These are phyloP conservation scores for Tuber indicum DNA, from an alignment of 495 filamentous ascomycete genomes.

Conservation along the genomic window DNA sequence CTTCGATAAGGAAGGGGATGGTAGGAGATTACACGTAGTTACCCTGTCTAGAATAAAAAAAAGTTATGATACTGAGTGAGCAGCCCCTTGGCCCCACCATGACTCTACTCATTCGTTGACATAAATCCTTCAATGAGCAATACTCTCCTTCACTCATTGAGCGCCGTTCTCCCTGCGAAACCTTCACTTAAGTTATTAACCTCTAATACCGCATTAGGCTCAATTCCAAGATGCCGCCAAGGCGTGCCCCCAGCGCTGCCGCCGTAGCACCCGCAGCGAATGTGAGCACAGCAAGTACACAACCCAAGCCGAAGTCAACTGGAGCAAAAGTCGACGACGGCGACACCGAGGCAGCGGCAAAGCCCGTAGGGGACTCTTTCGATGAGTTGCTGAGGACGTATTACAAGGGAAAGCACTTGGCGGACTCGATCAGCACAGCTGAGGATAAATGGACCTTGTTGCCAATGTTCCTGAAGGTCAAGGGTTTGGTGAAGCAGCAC, in stretches of 20 bases:
- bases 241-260: neutral
- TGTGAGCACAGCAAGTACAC: neutral
- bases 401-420: slow-evolving; percentile 89
- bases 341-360: slow-evolving; percentile 22
- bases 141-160: neutral
- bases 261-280: neutral
- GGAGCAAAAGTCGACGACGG: slow-evolving; percentile 13
- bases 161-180: neutral
- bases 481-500: slow-evolving; percentile 92
- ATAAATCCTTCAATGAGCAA: neutral
- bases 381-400: slow-evolving; percentile 89
- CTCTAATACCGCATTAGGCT: neutral
- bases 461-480: slow-evolving; percentile 93
- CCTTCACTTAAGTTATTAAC: neutral
- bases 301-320: slow-evolving; percentile 14
- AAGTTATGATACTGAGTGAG: neutral
- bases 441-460: slow-evolving; percentile 93
- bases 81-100: neutral
- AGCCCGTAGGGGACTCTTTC: slow-evolving; percentile 49
- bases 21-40: neutral
- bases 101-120: neutral
- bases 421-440: slow-evolving; percentile 88
- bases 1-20: neutral
- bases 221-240: neutral
- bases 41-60: neutral